Percentiles rank a stretch among this genome's conserved stretches.
These are phyloP conservation scores for Sporothrix brasiliensis DNA, from an alignment of 2,329 filamentous ascomycete species.

Conservation along the genomic window DNA sequence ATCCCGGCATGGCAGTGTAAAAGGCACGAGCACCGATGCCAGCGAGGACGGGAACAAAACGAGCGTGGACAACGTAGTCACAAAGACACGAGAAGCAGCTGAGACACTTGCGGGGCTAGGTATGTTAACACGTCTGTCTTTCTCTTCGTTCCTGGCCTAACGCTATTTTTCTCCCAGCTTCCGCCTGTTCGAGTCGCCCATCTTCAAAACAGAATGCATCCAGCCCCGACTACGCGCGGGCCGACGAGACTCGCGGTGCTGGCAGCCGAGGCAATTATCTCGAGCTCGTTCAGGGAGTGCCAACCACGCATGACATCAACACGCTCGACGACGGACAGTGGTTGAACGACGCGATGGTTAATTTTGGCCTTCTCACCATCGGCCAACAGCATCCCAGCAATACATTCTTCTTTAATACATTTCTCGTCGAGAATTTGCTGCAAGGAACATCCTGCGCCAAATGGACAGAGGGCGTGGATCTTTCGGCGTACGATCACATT, in stretches of 20 bases:
- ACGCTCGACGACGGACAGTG: not conserved
- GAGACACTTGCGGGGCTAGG: too few species aligned
- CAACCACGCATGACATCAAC: not conserved
- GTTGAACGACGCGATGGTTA: not conserved
- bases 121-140: too few species aligned
- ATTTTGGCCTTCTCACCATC: not conserved
- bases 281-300: not conserved
- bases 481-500: not conserved
- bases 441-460: not conserved
- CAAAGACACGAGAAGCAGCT: too few species aligned
- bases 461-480: not conserved
- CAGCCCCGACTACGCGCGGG: not conserved
- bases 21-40: too few species aligned
- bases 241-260: not conserved
- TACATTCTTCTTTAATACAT: constrained; percentile 2
- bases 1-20: too few species aligned
- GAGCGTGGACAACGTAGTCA: too few species aligned
- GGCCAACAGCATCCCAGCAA: not conserved
- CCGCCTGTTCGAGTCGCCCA: not conserved
- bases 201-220: not conserved
- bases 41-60: not conserved
- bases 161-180: not conserved
- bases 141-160: too few species aligned
- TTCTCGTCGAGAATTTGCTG: not conserved
- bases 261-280: not conserved